Conservation (phyloP, 1,284 basidiomycete genomes). For the Ganoderma leucocontextum region DNA sequence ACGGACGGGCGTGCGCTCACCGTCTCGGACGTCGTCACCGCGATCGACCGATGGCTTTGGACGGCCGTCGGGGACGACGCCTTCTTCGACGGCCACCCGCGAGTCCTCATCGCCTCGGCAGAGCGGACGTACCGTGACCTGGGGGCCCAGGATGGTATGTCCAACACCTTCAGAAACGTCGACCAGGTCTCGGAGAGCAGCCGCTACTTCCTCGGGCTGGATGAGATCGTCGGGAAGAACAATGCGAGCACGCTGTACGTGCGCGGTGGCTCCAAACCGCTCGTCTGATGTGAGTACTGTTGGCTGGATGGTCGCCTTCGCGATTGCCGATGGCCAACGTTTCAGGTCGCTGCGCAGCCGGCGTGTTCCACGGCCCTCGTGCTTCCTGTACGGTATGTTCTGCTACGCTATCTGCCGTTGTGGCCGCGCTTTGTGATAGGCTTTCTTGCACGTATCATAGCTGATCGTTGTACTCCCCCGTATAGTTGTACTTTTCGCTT, state of each 20-base stretch:
- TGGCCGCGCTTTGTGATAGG: slow-evolving; percentile 1
- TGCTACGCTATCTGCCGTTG: background rate
- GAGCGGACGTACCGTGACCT: background rate
- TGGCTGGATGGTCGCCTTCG: background rate
- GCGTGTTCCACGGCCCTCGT: background rate
- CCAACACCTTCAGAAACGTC: slow-evolving; percentile 1
- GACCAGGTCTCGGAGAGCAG: background rate
- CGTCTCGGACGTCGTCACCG: slow-evolving; percentile 9
- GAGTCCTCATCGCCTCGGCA: background rate
- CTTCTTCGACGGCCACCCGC: background rate
- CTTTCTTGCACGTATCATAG: background rate
- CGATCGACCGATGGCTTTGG: slow-evolving; percentile 2
- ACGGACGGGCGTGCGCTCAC: background rate
- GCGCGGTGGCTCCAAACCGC: background rate
- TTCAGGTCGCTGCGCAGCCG: background rate
- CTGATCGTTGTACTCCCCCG: background rate
- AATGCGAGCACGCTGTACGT: background rate
- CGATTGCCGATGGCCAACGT: background rate
- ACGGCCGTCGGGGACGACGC: background rate
- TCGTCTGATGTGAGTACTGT: background rate
- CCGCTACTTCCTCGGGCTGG: background rate
- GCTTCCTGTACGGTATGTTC: background rate
- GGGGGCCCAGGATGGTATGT: background rate
- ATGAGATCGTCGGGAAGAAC: background rate
- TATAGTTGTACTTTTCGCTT: background rate